Base-by-base conservation (phyloP, 2,329 filamentous ascomycete species). In the Thielaviopsis euricoi region DNA sequence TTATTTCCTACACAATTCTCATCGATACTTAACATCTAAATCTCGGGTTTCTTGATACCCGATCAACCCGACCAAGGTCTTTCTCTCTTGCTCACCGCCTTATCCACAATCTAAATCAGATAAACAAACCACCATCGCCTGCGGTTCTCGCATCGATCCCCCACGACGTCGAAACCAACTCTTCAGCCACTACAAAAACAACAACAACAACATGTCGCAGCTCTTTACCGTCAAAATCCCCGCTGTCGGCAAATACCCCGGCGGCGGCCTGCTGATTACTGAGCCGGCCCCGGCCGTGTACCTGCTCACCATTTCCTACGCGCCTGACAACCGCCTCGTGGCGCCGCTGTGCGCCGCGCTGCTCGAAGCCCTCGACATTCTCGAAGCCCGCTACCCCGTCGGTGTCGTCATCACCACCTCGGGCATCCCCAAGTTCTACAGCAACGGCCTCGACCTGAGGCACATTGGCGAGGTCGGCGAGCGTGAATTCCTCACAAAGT, bases 361-460 rank as follows among this genome's bases (percentile, higher is more conserved):
- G 43, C 72, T 87, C 33, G 73, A 82, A 12, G 84, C 86, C 3
- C 80, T 93, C 61, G 86, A 93, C 71, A 81, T 87, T 22, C 71
- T 93, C 65, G 84, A 89, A 68, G 76, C 76, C 57, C 64, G 67
- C 53, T 76, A 85, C 64, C 74, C 79, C 0, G 77, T 78, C n/a
- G 87, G 87, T 56, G 86, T 90, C 6, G 75, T 93, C 15, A 73
- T 90, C 60, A 91, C 87, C 5, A 91, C 87, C 0, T 86, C 82
- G 49, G 79, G 76, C 53, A 85, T 90, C 60, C 68, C 74, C 55
- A 93, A 93, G 67, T 91, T 91, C 74, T 93, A 86, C 73, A 84
- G 79, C 68, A 91, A 91, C 70, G 87, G 87, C 0, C 76, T 93
- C n/a, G 86, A 93, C 68, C 77, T 90, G 15, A 75, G 81, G 46